These are phyloP conservation scores for Colletotrichum aenigma DNA, from an alignment of 2,329 filamentous ascomycete genomes.

Conservation along the genomic window DNA sequence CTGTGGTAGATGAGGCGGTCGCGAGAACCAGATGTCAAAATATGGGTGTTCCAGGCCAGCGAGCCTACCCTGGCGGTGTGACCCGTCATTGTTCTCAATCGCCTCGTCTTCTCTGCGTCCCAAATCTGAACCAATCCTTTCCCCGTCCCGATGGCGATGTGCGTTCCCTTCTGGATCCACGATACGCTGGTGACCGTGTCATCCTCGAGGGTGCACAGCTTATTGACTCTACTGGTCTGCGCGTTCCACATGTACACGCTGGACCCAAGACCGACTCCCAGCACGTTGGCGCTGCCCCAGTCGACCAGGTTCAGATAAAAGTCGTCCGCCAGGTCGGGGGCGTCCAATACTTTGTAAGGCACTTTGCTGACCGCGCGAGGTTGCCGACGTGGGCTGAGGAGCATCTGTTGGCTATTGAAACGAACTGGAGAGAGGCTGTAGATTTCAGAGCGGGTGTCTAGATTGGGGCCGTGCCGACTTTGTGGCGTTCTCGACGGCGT, in stretches of 20 bases:
- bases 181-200: conserved; percentile 96
- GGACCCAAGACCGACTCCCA: conserved; percentile 89
- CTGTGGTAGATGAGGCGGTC: conserved; percentile 95
- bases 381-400: conserved; percentile 87
- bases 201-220: conserved; percentile 89
- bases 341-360: conserved; percentile 96
- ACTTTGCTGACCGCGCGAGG: conserved; percentile 93
- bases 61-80: conserved; percentile 93
- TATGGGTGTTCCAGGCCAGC: conserved; percentile 97
- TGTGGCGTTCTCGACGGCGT: conserved; percentile 90
- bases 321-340: conserved; percentile 93
- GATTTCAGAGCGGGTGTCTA: conserved; percentile 89
- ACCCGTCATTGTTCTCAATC: conserved; percentile 94
- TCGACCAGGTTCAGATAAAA: conserved; percentile 98
- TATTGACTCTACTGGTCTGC: conserved; percentile 86
- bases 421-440: conserved; percentile 96
- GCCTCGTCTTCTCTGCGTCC: conserved; percentile 87
- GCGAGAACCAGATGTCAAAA: conserved; percentile 91
- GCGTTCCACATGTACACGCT: conserved; percentile 99
- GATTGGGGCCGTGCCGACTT: conserved; percentile 83
- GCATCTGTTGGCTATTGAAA: conserved; percentile 89
- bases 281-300: conserved; percentile 93
- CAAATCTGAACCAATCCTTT: conserved; percentile 97
- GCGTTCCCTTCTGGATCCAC: conserved; percentile 97
- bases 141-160: conserved; percentile 92